phyloP scores from a whole-genome alignment of 2,329 filamentous ascomycete genomes.

The Amesomyces nigricolor region DNA sequence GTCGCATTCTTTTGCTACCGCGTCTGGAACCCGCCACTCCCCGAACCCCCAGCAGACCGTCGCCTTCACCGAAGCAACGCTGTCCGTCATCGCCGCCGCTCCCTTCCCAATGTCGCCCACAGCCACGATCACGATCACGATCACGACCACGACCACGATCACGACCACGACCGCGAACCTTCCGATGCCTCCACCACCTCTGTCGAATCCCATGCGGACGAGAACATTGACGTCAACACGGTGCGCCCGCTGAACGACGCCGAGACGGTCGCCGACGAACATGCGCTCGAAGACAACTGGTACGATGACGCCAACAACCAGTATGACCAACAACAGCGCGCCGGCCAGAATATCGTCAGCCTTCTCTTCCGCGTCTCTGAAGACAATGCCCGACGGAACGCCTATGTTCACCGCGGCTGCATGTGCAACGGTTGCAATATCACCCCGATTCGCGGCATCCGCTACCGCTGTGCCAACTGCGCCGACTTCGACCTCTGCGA shows the following conservation, averaged over 20 bases:
- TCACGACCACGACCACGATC: no score
- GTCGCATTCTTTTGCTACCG: constrained; percentile 54
- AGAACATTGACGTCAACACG: constrained; percentile 33
- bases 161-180: constrained; percentile 17
- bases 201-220: constrained; percentile 39
- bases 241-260: constrained; percentile 31
- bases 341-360: constrained; percentile 75
- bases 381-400: constrained; percentile 80
- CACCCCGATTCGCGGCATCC: constrained; percentile 82
- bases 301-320: constrained; percentile 42
- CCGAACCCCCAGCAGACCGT: constrained; percentile 27
- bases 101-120: constrained; percentile 18
- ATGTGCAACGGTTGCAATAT: constrained; percentile 85
- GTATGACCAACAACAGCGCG: constrained; percentile 42
- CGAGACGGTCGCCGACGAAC: constrained; percentile 33
- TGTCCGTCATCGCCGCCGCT: constrained; percentile 44
- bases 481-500: constrained; percentile 95
- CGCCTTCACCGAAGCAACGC: constrained; percentile 62
- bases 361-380: constrained; percentile 89
- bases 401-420: constrained; percentile 88
- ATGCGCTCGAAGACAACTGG: constrained; percentile 43
- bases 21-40: constrained; percentile 26
- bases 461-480: constrained; percentile 94
- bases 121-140: constrained; percentile 2
- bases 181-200: constrained; percentile 39